Evolutionary conservation across 2,329 filamentous ascomycete genomes (phyloP).

Genomic region (Colletotrichum brevisporum): DNA sequence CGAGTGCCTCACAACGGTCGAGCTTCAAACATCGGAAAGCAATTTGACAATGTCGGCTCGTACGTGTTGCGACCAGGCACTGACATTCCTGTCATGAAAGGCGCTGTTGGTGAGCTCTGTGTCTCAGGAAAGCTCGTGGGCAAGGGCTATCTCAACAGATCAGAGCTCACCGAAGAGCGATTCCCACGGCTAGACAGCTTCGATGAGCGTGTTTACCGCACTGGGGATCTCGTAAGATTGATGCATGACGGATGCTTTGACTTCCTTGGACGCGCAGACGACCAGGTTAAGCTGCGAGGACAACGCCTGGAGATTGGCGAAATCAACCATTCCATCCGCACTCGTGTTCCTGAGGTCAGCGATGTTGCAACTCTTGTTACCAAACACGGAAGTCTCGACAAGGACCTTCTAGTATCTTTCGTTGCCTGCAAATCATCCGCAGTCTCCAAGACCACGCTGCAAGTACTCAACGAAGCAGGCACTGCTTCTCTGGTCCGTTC

Average conservation of each 20-base stretch:
- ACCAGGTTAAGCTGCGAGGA: slow-evolving; percentile 92
- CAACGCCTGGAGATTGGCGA: slow-evolving; percentile 92
- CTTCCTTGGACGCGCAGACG: slow-evolving; percentile 89
- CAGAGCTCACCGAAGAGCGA: slow-evolving; percentile 80
- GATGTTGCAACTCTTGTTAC: slow-evolving; percentile 84
- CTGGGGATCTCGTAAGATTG: slow-evolving; percentile 88
- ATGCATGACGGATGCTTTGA: slow-evolving; percentile 86
- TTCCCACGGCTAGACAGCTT: slow-evolving; percentile 77
- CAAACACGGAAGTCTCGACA: slow-evolving; percentile 79
- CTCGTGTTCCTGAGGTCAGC: slow-evolving; percentile 67
- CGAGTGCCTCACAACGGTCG: slow-evolving; percentile 83
- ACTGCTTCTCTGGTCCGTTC: slow-evolving; percentile 46
- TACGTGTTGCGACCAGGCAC: slow-evolving; percentile 82
- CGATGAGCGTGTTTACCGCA: slow-evolving; percentile 81
- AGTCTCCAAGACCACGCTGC: slow-evolving; percentile 34
- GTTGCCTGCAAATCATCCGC: slow-evolving; percentile 58
- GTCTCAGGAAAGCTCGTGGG: slow-evolving; percentile 90
- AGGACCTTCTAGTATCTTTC: slow-evolving; percentile 88
- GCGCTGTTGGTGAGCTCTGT: slow-evolving; percentile 89
- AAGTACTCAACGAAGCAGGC: slow-evolving; percentile 42
- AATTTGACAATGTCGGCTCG: slow-evolving; percentile 89
- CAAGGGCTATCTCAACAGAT: slow-evolving; percentile 87
- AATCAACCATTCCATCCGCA: slow-evolving; percentile 86
- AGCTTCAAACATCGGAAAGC: slow-evolving; percentile 87
- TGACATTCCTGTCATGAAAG: slow-evolving; percentile 79